Base-by-base conservation (phyloP, 2,329 filamentous ascomycete species). In the Tolypocladium cylindrosporum region DNA sequence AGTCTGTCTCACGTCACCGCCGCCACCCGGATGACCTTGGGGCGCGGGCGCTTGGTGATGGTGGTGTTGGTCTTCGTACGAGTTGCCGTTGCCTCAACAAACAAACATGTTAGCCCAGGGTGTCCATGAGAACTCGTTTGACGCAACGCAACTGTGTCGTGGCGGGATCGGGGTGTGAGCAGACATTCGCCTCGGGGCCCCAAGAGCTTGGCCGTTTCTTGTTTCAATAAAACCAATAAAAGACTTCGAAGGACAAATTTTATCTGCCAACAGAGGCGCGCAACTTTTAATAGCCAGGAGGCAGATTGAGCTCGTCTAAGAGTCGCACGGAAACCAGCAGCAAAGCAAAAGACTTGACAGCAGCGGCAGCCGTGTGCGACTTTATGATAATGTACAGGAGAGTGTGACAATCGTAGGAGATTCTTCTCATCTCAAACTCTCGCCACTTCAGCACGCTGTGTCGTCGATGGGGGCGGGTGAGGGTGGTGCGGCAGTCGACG, bases 1-100 rank as follows among this genome's bases (percentile, higher is more conserved):
- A 48, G 84, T 77, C 58, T 87, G 86, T 64, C 90, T 87, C 61
- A 89, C 80, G 67, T 92, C 88, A 61, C 85, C 82, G 60, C 68
- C 63, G 62, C 83, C 78, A 63, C 69, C 67, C 59, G 79, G 68
- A 60, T 77, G 72, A 60, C 77, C 74, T 61, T 81, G 76, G 54
- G 77, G 79, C 65, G 79, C 81, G 59, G 81, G 82, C 59, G 82
- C 77, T 69, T 84, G 83, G 65, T 83, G 81, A 60, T 87, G 84
- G 68, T 90, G 87, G 69, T 87, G 79, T 72, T 86, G 81, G 68
- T 84, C 81, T 69, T 85, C 80, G 76, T 85, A 85, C 68, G 77
- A 68, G 66, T 80, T 81, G 75, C 81, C 81, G 71, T 82, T 83
- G 72, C 80, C 86, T 83, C 74, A 66, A 68, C 63, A 69, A 68